phyloP scores from a whole-genome alignment of 257 asterid genomes.

The Penstemon eatonii region DNA sequence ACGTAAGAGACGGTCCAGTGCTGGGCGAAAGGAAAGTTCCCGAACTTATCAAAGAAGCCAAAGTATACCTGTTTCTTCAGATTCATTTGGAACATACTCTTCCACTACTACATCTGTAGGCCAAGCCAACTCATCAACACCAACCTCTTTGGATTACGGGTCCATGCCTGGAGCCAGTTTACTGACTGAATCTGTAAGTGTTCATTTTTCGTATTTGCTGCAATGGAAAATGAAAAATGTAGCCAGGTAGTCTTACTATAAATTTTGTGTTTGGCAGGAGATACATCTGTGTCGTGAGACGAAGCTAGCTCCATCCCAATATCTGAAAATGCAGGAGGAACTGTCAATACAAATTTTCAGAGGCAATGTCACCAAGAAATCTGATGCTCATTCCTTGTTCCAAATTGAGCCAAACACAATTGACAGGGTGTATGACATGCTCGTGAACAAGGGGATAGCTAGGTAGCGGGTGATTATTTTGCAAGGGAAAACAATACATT shows the following conservation, averaged over 20 bases:
- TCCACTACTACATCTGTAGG: constrained; percentile 45
- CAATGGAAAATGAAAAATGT: background rate
- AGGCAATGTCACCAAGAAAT: constrained; percentile 68
- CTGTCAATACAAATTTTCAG: constrained; percentile 52
- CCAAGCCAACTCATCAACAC: constrained; percentile 43
- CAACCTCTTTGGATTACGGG: constrained; percentile 38
- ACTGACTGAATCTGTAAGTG: constrained; percentile 73
- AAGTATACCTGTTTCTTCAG: constrained; percentile 51
- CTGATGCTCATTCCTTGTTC: constrained; percentile 70
- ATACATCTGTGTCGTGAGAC: constrained; percentile 73
- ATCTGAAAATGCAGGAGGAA: constrained; percentile 65
- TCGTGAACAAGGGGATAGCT: constrained; percentile 61
- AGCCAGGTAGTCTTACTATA: constrained; percentile 9
- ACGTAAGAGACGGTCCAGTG: constrained; percentile 56
- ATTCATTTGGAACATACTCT: constrained; percentile 46
- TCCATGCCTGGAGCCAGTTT: constrained; percentile 47
- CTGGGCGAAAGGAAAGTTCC: constrained; percentile 49
- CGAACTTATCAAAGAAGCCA: constrained; percentile 57
- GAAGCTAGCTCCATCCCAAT: constrained; percentile 58
- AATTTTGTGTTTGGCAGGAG: constrained; percentile 53
- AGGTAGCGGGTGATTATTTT: too few relatives aligned
- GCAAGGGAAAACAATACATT: too few relatives aligned
- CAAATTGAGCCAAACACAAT: constrained; percentile 64
- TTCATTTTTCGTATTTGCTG: constrained; percentile 2
- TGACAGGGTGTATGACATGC: constrained; percentile 75